Percentiles rank a stretch among this genome's conserved stretches.
Evolutionary conservation across 1,139 yeast genomes (phyloP).

Genomic region (Hyphopichia wangnamkhiaoensis): DNA sequence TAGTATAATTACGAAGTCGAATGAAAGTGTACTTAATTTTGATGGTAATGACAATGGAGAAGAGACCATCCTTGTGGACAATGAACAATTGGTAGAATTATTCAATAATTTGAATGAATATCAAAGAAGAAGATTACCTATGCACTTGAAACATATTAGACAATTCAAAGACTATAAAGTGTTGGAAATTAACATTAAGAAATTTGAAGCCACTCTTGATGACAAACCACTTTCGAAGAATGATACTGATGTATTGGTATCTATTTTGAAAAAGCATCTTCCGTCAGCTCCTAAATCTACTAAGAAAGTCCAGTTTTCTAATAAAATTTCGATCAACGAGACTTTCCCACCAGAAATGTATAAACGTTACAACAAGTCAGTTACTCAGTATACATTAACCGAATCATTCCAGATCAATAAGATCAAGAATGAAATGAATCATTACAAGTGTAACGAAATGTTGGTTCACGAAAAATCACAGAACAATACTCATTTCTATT

Average conservation of each 20-base stretch:
- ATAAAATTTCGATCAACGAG: slow-evolving; percentile 44
- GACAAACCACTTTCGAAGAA: slow-evolving; percentile 2
- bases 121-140: slow-evolving; percentile 35
- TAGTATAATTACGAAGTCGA: slow-evolving; percentile 2
- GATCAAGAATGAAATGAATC: slow-evolving; percentile 53
- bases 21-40: slow-evolving; percentile 4
- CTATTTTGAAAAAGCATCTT: slow-evolving; percentile 9
- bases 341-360: slow-evolving; percentile 51
- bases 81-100: slow-evolving; percentile 30
- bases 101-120: slow-evolving; percentile 28
- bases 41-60: slow-evolving; percentile 3
- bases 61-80: slow-evolving; percentile 24
- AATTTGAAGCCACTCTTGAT: slow-evolving; percentile 28
- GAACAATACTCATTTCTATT: slow-evolving; percentile 54
- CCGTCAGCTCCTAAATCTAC: slow-evolving; percentile 4
- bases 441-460: slow-evolving; percentile 56
- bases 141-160: slow-evolving; percentile 38
- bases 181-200: slow-evolving; percentile 33
- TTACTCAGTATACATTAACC: slow-evolving; percentile 50
- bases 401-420: slow-evolving; percentile 47
- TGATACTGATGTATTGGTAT: neutral
- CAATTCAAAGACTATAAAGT: slow-evolving; percentile 41
- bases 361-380: slow-evolving; percentile 53
- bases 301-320: slow-evolving; percentile 43
- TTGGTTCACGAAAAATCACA: slow-evolving; percentile 54